Conservation (phyloP, 2,329 filamentous ascomycete species). For the Curvularia hawaiiensis region DNA sequence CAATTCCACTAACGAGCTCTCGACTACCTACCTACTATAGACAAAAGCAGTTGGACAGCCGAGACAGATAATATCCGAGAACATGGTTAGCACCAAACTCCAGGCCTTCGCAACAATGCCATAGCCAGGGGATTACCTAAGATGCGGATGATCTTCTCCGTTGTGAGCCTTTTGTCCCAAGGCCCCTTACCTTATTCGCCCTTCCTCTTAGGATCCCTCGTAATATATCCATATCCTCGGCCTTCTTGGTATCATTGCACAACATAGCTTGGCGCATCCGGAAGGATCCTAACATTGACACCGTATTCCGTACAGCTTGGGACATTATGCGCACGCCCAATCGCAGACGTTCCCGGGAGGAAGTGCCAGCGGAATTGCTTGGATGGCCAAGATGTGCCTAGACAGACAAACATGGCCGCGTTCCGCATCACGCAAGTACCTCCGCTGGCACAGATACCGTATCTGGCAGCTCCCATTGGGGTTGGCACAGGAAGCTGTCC, state of each 20-base stretch:
- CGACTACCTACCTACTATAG: background rate
- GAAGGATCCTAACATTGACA: background rate
- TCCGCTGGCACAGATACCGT: background rate
- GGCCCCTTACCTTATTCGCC: background rate
- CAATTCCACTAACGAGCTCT: background rate
- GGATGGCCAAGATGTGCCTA: slow-evolving; percentile 1
- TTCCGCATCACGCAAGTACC: background rate
- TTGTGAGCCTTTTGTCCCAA: background rate
- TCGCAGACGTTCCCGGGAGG: background rate
- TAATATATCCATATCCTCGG: background rate
- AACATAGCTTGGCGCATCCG: background rate
- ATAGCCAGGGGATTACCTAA: background rate
- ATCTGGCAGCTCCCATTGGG: background rate
- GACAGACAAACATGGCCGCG: background rate
- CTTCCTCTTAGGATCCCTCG: too few species aligned
- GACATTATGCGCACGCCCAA: background rate
- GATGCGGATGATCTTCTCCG: background rate
- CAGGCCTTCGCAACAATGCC: background rate
- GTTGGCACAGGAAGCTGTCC: background rate
- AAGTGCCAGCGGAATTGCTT: background rate
- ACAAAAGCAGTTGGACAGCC: background rate
- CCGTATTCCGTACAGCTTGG: background rate
- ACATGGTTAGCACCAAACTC: background rate
- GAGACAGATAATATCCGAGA: background rate
- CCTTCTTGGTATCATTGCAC: background rate